These are phyloP conservation scores for Dictyostelium firmibasis DNA, from an alignment of 78 protist species.

Conservation along the genomic window DNA sequence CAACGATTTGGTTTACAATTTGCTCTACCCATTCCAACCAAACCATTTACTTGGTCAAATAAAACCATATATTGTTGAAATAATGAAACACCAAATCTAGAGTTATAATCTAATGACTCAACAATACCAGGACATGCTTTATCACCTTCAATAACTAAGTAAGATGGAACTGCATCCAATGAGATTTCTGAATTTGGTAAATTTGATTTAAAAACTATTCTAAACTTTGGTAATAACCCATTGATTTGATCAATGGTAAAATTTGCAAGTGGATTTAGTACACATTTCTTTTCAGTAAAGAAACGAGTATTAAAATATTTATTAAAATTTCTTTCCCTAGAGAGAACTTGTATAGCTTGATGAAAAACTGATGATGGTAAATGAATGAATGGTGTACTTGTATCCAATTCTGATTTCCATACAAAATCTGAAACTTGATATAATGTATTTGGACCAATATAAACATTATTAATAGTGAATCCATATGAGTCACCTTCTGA, in stretches of 20 bases:
- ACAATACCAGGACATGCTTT: slow-evolving; percentile 66
- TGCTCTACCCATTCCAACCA: slow-evolving; percentile 44
- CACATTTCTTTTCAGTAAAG: slow-evolving; percentile 44
- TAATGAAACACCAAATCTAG: slow-evolving; percentile 30
- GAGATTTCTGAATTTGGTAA: neutral
- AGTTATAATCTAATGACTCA: slow-evolving; percentile 37
- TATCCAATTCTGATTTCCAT: slow-evolving; percentile 27
- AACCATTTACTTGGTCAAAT: slow-evolving; percentile 47
- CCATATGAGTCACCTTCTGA: slow-evolving; percentile 8
- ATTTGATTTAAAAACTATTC: slow-evolving; percentile 5
- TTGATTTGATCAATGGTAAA: slow-evolving; percentile 45
- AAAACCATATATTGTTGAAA: slow-evolving; percentile 39
- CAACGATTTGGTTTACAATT: slow-evolving; percentile 25
- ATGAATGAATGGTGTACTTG: slow-evolving; percentile 46
- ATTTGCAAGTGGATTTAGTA: slow-evolving; percentile 42
- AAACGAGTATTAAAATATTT: slow-evolving; percentile 30
- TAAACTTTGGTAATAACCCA: slow-evolving; percentile 17
- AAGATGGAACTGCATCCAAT: slow-evolving; percentile 38
- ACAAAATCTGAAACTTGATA: slow-evolving; percentile 55
- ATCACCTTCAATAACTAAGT: slow-evolving; percentile 11
- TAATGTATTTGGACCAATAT: slow-evolving; percentile 12
- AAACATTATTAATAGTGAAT: slow-evolving; percentile 15
- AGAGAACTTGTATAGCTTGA: slow-evolving; percentile 41
- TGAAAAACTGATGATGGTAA: slow-evolving; percentile 66
- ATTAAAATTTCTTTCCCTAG: slow-evolving; percentile 6